Conservation (phyloP, 306 rosid genomes). For the Argentina anserina region DNA sequence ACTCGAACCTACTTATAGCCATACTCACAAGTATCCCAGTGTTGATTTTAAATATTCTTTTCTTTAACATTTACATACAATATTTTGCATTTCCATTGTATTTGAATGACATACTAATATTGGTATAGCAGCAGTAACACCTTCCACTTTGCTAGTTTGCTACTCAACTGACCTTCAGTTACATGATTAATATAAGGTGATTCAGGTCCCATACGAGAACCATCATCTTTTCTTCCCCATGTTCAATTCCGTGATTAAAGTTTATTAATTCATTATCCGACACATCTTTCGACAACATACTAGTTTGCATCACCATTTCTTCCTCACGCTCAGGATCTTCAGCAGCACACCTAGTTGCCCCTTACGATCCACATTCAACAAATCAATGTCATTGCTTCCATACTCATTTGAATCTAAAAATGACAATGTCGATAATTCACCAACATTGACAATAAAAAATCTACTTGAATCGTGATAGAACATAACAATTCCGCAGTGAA, state of each 20-base stretch:
- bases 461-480: constrained; percentile 31
- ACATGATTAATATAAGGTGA: constrained; percentile 31
- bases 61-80: too few species aligned
- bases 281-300: constrained; percentile 21
- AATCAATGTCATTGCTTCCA: constrained; percentile 23
- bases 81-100: too few species aligned
- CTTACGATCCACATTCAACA: constrained; percentile 21
- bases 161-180: constrained; percentile 35
- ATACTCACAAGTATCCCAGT: too few species aligned
- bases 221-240: constrained; percentile 37
- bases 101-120: too few species aligned
- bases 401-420: constrained; percentile 14
- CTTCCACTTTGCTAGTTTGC: too few species aligned
- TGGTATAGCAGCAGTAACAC: too few species aligned
- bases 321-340: constrained; percentile 49
- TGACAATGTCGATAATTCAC: constrained; percentile 1
- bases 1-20: too few species aligned
- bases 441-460: constrained; percentile 18
- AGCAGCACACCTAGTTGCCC: constrained; percentile 25
- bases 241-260: constrained; percentile 25
- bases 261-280: constrained; percentile 31
- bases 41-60: too few species aligned
- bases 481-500: not conserved
- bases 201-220: constrained; percentile 23
- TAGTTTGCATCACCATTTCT: constrained; percentile 47